phyloP scores from a whole-genome alignment of 1,284 basidiomycete species.

The Moniliophthora roreri region DNA sequence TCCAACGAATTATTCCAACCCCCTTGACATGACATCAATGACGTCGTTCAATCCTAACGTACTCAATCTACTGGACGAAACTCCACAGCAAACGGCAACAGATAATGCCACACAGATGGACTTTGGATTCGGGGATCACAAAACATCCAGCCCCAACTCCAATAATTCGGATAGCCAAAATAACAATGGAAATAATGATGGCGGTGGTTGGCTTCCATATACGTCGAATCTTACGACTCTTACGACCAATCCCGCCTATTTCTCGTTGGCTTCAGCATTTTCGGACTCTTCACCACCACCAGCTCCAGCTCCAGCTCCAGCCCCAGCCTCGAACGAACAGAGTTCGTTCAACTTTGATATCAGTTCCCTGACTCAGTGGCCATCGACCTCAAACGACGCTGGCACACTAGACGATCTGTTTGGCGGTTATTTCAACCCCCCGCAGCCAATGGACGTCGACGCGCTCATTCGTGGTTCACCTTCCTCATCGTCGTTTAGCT shows the following conservation, averaged over 20 bases:
- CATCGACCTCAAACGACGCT: constrained; percentile 35
- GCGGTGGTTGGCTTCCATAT: constrained; percentile 6
- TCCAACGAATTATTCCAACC: constrained; percentile 32
- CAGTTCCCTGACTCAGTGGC: constrained; percentile 39
- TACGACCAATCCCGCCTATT: constrained; percentile 75
- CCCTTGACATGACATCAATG: constrained; percentile 63
- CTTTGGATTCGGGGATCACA: constrained; percentile 44
- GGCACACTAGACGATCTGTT: constrained; percentile 61
- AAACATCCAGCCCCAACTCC: background rate
- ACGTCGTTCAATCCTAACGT: constrained; percentile 65
- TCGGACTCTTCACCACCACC: constrained; percentile 36
- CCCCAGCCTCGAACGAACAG: constrained; percentile 19
- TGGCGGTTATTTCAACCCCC: constrained; percentile 46
- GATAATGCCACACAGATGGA: constrained; percentile 64
- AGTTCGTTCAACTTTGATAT: constrained; percentile 41
- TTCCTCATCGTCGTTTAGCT: constrained; percentile 25
- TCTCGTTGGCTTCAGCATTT: constrained; percentile 72
- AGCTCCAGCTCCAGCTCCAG: constrained; percentile 16
- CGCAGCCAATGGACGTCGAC: constrained; percentile 43
- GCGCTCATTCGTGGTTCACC: constrained; percentile 36
- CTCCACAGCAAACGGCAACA: constrained; percentile 46
- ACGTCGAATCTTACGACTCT: constrained; percentile 59
- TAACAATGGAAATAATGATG: constrained; percentile 29
- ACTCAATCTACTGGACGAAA: constrained; percentile 62
- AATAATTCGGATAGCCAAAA: background rate